Base-by-base conservation (phyloP, 148 eudicot genomes). In the Arctostaphylos glauca region DNA sequence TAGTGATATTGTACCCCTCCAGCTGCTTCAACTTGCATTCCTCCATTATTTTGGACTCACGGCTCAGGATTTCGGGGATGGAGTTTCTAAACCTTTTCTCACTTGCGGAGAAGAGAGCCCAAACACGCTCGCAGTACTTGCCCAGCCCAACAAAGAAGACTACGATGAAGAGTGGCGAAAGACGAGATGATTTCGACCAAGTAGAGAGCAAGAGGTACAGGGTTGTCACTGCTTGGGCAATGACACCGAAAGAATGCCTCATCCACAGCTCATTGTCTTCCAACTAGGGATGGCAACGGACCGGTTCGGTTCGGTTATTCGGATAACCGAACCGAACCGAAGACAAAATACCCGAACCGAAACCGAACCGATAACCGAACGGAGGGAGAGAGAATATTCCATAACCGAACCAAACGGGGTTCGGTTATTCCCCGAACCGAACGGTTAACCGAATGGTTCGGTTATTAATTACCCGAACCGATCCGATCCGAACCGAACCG, bases 221-320 rank as follows among this genome's bases (percentile, higher is more conserved):
- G 9, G 25, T 46, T 1, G 13, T 19, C 5, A 0, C 53, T 15
- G 52, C 9, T 46, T 72, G 76, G 49, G 9, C 0, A 19, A 72
- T 7, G 3, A 72, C 2, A 0, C 10, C 16, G 46, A 80, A 44
- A 41, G 66, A 76, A 59, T 83, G 85, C 14, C 88, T 82, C 38
- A 74, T 3, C 88, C 85, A 86, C 0, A 86, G 14, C 16, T 80
- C 88, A 46, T 86, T 86, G 47, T 86, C 88, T 31, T 80, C 80
- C 83, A 86, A 68, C 48, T n/a, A n/a, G n/a, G n/a, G n/a, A n/a
- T n/a, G n/a, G n/a, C n/a, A n/a, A n/a, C n/a, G n/a, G n/a, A n/a
- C n/a, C n/a, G n/a, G n/a, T n/a, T n/a, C n/a, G n/a, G n/a, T n/a
- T n/a, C n/a, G n/a, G n/a, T n/a, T n/a, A n/a, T n/a, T n/a, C n/a